Percentiles rank a stretch among this genome's conserved stretches.
phyloP scores from a whole-genome alignment of 495 filamentous ascomycete genomes.

The Xylaria bambusicola region DNA sequence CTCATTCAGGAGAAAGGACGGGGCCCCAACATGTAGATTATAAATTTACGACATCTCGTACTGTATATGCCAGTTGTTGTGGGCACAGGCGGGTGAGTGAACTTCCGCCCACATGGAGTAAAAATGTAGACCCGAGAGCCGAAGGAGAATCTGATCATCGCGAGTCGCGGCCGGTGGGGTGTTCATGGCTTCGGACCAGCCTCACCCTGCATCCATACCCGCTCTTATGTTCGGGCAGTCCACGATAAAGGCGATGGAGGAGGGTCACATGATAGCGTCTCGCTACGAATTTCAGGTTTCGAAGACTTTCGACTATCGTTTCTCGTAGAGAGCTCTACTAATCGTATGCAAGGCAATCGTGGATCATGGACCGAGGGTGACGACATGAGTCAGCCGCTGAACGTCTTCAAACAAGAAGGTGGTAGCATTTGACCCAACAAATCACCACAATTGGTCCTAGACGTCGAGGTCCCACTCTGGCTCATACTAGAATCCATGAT shows the following conservation, averaged over 20 bases:
- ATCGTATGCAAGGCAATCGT: no score
- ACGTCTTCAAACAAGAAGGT: no score
- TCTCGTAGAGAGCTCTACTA: no score
- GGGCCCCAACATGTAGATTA: not conserved
- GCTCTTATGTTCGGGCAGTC: not conserved
- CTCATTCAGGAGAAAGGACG: not conserved
- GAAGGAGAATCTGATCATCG: not conserved
- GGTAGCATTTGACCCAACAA: no score
- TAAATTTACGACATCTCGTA: not conserved
- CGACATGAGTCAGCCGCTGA: no score
- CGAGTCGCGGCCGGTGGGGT: not conserved
- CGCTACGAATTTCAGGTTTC: not conserved
- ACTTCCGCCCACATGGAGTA: not conserved
- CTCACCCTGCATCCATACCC: not conserved
- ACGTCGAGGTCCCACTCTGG: no score
- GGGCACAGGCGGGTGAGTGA: not conserved
- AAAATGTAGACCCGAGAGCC: not conserved
- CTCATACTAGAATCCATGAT: no score
- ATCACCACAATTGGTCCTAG: no score
- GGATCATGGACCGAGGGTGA: no score
- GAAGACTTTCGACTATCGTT: no score
- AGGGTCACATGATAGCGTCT: not conserved
- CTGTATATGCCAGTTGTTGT: not conserved
- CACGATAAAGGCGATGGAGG: not conserved
- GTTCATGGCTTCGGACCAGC: not conserved